Percentiles rank a stretch among this genome's conserved stretches.
These are phyloP conservation scores for Kodamaea sp. DNA, from an alignment of 1,139 yeast genomes.

Conservation along the genomic window DNA sequence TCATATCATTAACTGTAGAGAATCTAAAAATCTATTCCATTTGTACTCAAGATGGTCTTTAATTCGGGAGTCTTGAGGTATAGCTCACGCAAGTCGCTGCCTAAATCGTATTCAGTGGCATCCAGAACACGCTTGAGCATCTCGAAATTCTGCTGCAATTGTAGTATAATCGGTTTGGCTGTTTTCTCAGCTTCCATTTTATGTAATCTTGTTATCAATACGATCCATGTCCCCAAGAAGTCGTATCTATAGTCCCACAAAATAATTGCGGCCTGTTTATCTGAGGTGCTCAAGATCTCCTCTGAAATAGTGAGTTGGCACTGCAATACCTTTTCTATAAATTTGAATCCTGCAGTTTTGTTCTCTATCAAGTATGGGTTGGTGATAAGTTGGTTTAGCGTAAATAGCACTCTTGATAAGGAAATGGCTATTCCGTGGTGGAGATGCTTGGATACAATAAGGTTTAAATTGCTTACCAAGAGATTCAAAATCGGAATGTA, in stretches of 20 bases:
- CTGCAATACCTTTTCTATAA: conserved; percentile 14
- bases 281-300: conserved; percentile 12
- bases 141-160: conserved; percentile 1
- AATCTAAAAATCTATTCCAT: too few relatives aligned
- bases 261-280: conserved; percentile 19
- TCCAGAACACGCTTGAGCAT: not conserved
- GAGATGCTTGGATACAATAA: conserved; percentile 15
- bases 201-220: conserved; percentile 15
- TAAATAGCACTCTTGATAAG: conserved; percentile 30
- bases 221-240: conserved; percentile 31
- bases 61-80: too few relatives aligned
- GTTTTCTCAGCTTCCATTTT: conserved; percentile 6
- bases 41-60: too few relatives aligned
- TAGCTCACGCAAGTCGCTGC: too few relatives aligned
- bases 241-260: conserved; percentile 36
- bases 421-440: conserved; percentile 25
- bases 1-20: too few relatives aligned
- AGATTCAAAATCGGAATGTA: conserved; percentile 10
- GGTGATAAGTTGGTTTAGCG: conserved; percentile 31
- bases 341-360: conserved; percentile 13
- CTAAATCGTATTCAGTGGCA: not conserved
- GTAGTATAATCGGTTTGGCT: not conserved
- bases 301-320: conserved; percentile 14
- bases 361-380: conserved; percentile 29
- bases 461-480: conserved; percentile 18